phyloP scores from a whole-genome alignment of 2,329 filamentous ascomycete genomes.

The Cytospora schulzeri region DNA sequence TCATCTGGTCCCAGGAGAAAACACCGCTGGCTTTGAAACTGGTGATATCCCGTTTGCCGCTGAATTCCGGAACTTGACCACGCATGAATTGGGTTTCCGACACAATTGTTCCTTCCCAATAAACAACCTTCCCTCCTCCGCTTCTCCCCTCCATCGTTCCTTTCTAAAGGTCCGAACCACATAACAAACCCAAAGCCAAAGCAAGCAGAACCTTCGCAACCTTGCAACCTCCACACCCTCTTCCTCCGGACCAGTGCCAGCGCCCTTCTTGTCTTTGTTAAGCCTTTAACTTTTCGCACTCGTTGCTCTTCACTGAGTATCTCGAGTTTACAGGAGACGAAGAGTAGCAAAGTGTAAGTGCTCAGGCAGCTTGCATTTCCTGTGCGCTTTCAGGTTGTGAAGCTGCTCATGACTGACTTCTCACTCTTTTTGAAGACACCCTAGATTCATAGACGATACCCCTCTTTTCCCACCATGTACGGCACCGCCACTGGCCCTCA shows the following conservation, averaged over 20 bases:
- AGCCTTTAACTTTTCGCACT: conserved; percentile 20
- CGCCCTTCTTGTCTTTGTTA: conserved; percentile 10
- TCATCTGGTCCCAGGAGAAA: background rate
- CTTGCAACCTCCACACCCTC: background rate
- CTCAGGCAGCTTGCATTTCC: background rate
- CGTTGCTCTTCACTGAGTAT: conserved; percentile 29
- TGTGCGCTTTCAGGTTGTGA: background rate
- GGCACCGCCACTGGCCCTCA: conserved; percentile 80
- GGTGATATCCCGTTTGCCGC: conserved; percentile 1
- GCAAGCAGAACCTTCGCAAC: conserved; percentile 11
- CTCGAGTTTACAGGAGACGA: conserved; percentile 24
- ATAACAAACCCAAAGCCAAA: background rate
- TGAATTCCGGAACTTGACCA: background rate
- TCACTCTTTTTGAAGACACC: conserved; percentile 10
- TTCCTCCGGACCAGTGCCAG: conserved; percentile 1
- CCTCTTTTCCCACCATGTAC: conserved; percentile 70
- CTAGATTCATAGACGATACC: conserved; percentile 45
- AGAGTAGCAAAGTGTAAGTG: conserved; percentile 21
- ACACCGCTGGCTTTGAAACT: background rate
- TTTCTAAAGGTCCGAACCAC: conserved; percentile 6
- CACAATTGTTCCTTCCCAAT: conserved; percentile 9
- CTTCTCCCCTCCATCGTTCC: conserved; percentile 1
- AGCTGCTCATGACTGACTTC: conserved; percentile 19
- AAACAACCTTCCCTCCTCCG: conserved; percentile 1
- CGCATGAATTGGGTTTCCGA: background rate